Evolutionary conservation across 2,329 filamentous ascomycete genomes (phyloP).

Genomic region (Paecilomyces fulvus): DNA sequence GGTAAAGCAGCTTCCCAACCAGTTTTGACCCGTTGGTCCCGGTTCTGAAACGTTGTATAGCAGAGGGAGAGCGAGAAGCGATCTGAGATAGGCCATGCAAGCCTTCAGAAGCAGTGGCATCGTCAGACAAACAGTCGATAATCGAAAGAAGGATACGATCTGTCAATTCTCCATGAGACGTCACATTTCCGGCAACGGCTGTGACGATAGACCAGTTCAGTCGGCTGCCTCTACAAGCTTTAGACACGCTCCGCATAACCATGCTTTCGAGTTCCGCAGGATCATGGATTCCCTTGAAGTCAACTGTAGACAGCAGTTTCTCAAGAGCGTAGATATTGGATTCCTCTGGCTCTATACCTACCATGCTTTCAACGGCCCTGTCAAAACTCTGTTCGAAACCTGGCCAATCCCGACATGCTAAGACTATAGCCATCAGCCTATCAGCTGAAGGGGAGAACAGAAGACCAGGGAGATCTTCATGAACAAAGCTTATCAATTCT

Average conservation of each 20-base stretch:
- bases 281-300: slow-evolving; percentile 27
- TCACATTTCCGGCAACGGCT: slow-evolving; percentile 30
- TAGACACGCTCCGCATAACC: slow-evolving; percentile 25
- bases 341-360: slow-evolving; percentile 21
- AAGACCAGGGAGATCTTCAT: slow-evolving; percentile 49
- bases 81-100: slow-evolving; percentile 40
- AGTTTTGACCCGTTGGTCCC: slow-evolving; percentile 41
- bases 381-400: slow-evolving; percentile 32
- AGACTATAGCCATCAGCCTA: slow-evolving; percentile 58
- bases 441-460: slow-evolving; percentile 60
- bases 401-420: slow-evolving; percentile 42
- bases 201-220: slow-evolving; percentile 31
- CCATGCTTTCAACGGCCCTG: slow-evolving; percentile 27
- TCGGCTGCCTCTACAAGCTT: slow-evolving; percentile 27
- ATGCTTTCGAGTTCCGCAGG: slow-evolving; percentile 26
- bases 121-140: slow-evolving; percentile 33
- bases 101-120: slow-evolving; percentile 25
- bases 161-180: slow-evolving; percentile 22
- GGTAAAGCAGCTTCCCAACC: slow-evolving; percentile 43
- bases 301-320: slow-evolving; percentile 29
- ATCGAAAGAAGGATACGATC: slow-evolving; percentile 30
- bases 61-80: slow-evolving; percentile 29
- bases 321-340: slow-evolving; percentile 28
- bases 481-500: slow-evolving; percentile 45
- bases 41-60: slow-evolving; percentile 36